Conservation (phyloP, 179 eudicot genomes). For the Dionaea muscipula region DNA sequence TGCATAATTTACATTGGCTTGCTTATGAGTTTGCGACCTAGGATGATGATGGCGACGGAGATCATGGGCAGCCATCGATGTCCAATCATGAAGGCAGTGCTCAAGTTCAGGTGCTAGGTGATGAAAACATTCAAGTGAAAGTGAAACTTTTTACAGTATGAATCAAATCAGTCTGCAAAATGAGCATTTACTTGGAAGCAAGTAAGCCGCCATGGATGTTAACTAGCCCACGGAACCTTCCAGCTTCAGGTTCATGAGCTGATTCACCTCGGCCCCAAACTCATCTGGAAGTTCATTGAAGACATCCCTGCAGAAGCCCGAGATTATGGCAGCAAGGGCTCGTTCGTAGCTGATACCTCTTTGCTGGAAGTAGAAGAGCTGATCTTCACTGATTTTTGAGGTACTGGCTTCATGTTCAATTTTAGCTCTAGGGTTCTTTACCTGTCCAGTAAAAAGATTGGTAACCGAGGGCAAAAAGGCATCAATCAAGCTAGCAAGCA, state of each 20-base stretch:
- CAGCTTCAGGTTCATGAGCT: constrained; percentile 91
- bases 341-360: constrained; percentile 79
- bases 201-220: background rate
- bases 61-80: no score
- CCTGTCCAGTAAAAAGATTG: constrained; percentile 22
- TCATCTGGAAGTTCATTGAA: constrained; percentile 89
- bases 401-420: constrained; percentile 97
- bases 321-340: constrained; percentile 95
- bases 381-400: constrained; percentile 86
- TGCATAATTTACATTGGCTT: no score
- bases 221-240: constrained; percentile 84
- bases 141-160: no score
- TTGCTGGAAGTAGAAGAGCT: constrained; percentile 85
- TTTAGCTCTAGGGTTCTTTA: constrained; percentile 58
- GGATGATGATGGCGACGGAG: no score
- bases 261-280: constrained; percentile 90
- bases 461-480: background rate
- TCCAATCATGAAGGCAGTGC: no score
- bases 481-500: no score
- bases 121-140: no score
- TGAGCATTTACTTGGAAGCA: no score
- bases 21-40: no score
- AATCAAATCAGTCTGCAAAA: no score
- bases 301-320: constrained; percentile 85
- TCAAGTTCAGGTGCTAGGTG: no score